Evolutionary conservation across 148 eudicot species (phyloP).

Genomic region (Rhododendron kiyosumense): DNA sequence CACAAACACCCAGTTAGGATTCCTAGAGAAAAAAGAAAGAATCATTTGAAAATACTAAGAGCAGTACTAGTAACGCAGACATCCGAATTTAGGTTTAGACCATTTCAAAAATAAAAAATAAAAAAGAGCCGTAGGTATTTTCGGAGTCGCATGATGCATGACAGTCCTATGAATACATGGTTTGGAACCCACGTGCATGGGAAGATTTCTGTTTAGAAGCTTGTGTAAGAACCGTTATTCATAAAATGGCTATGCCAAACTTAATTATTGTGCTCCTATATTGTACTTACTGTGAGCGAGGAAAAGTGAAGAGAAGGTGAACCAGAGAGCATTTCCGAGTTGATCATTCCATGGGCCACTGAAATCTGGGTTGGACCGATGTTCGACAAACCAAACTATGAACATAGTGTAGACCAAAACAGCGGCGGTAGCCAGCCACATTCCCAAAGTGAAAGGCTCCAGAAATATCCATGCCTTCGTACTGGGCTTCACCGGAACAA

Average conservation of each 20-base stretch:
- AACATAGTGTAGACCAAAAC: conserved; percentile 23
- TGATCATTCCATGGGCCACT: conserved; percentile 25
- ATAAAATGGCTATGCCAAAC: no score
- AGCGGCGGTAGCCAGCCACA: conserved; percentile 27
- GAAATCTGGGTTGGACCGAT: conserved; percentile 17
- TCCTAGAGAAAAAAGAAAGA: no score
- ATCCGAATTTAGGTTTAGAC: no score
- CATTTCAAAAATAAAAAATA: no score
- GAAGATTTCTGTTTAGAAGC: no score
- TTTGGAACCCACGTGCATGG: no score
- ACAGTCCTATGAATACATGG: no score
- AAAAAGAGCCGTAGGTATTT: no score
- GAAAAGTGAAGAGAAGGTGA: conserved; percentile 30
- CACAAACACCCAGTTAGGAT: no score
- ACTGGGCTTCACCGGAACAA: conserved; percentile 17
- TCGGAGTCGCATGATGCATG: no score
- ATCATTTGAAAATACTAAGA: no score
- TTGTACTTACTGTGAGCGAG: conserved; percentile 34
- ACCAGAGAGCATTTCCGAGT: conserved; percentile 24
- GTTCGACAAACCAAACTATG: conserved; percentile 33
- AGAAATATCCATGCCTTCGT: conserved; percentile 28
- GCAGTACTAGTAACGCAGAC: no score
- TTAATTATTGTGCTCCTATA: background rate
- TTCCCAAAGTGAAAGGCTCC: conserved; percentile 24
- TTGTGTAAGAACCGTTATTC: background rate